phyloP scores from a whole-genome alignment of 345 rosid genomes.

The Populus euphratica region DNA sequence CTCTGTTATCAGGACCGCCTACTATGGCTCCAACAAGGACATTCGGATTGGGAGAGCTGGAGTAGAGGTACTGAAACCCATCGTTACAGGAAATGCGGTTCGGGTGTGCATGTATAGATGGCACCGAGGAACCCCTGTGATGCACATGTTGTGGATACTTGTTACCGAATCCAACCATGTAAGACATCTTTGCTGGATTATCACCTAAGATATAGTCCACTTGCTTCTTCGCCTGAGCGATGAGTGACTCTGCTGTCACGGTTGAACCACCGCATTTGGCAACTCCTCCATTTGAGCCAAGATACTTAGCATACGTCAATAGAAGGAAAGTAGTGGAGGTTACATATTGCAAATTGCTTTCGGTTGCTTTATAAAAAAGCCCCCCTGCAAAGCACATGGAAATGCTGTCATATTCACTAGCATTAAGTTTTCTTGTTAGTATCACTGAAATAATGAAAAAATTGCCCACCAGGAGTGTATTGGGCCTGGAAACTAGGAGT shows the following conservation, averaged over 20 bases:
- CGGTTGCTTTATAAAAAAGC: constrained; percentile 81
- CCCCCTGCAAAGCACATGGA: constrained; percentile 46
- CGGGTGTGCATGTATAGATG: constrained; percentile 68
- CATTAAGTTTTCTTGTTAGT: background rate
- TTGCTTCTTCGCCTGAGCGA: constrained; percentile 56
- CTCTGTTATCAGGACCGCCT: constrained; percentile 83
- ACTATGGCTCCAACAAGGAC: constrained; percentile 76
- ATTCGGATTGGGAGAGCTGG: constrained; percentile 80
- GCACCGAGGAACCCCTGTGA: constrained; percentile 85
- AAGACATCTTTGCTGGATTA: constrained; percentile 71
- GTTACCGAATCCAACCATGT: constrained; percentile 85
- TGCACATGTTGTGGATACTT: constrained; percentile 74
- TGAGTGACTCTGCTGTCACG: constrained; percentile 35
- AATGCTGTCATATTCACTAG: background rate
- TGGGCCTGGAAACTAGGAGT: constrained; percentile 55
- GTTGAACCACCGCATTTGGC: constrained; percentile 42
- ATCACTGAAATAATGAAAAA: background rate
- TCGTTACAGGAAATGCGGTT: constrained; percentile 60
- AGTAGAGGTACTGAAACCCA: constrained; percentile 63
- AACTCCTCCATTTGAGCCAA: constrained; percentile 37
- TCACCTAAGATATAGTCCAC: constrained; percentile 87
- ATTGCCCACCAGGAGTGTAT: constrained; percentile 50
- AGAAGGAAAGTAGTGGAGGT: constrained; percentile 82
- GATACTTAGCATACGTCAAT: constrained; percentile 79
- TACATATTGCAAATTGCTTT: constrained; percentile 97